Evolutionary conservation across 1,139 yeast species (phyloP), one percentile per base, ranked within the genome.

Genomic region (Pichia sp.): DNA sequence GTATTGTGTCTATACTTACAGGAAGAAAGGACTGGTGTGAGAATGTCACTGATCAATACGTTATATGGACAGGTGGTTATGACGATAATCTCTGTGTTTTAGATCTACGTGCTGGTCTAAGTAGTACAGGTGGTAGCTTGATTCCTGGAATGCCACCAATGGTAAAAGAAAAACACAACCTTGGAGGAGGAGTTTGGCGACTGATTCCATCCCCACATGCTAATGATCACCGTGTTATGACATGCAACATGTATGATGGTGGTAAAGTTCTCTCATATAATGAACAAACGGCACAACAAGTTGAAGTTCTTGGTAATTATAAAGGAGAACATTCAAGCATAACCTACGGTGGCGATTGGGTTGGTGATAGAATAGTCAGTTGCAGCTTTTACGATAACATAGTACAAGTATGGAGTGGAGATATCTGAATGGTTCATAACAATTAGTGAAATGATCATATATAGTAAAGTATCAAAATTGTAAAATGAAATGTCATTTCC

Each of bases 101-200:
- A 49, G 98, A 92, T 68, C 67, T 90, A 47, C 72, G 96, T 56
- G 77, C 81, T 60, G 64, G 74, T 1, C 9, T 40, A 6, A 49
- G 38, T 17, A 48, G 48, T 3, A 72, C 78, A n/a, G 80, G 75
- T 45, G 65, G 64, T 41, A 69, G 69, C 12, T 67, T 81, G 50
- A 70, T 78, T 9, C 69, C 73, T 16, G 80, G 84, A 0, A 68
- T 77, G 46, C 72, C 76, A 0, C 92, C 92, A 7, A 64, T 68
- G 51, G 72, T 73, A 1, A 60, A 67, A 6, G 67, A 73, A 27
- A 72, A 73, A 50, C 71, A 75, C 43, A 79, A 85, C 52, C 73
- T 92, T 1, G 93, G 92, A 0, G 98, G 98, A 6, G 99, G 99
- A 1, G 98, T 92, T 2, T 93, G 99, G 99, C 74, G 96, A 61